Evolutionary conservation across 371 early-diverging fungal species (phyloP), one percentile per base, ranked within the genome.

Genomic region (Dinochytrium kinnereticum): DNA sequence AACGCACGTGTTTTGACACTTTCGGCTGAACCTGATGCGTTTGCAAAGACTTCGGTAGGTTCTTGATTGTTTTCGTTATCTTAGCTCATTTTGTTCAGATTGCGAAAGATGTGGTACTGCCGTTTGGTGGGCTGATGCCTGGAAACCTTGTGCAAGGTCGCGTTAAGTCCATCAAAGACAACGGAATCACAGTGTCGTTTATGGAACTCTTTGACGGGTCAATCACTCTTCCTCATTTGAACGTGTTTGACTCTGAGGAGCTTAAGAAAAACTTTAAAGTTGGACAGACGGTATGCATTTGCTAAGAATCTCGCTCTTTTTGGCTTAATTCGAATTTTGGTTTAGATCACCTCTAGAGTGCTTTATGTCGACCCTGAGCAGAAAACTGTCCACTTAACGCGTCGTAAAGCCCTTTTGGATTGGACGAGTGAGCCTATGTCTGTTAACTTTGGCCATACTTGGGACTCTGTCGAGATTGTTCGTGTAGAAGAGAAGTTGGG

Each of bases 181-280:
- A 82, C 71, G 95, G 95, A 15, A 55, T 91, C n/a, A 51, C 78
- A 24, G 77, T 89, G 66, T 85, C 87, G 49, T 85, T 93, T 77
- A 87, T 91, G 85, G 93, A 91, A 21, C 81, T 91, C 44, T 91
- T 93, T 71, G 77, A 81, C 38, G 87, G 77, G 24, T 73, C 71
- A 13, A 70, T 78, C n/a, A 75, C 77, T 34, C 71, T 78, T 30
- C 80, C 85, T 49, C 93, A 93, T 68, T 37, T 72, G 10, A 1
- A 28, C 31, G n/a, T 68, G 69, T 51, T 40, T 34, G 1, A 33
- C 66, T 1, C 64, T 0, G 50, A 36, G 31, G 84, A 90, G 36
- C 71, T 89, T 17, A 83, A 83, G 37, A 79, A 83, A 15, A 66
- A 69, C 1, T 90, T 84, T 80, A 88, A 88, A 59, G 64, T 84